phyloP scores from a whole-genome alignment of 1,284 basidiomycete genomes.

The Mycosarcoma maydis region DNA sequence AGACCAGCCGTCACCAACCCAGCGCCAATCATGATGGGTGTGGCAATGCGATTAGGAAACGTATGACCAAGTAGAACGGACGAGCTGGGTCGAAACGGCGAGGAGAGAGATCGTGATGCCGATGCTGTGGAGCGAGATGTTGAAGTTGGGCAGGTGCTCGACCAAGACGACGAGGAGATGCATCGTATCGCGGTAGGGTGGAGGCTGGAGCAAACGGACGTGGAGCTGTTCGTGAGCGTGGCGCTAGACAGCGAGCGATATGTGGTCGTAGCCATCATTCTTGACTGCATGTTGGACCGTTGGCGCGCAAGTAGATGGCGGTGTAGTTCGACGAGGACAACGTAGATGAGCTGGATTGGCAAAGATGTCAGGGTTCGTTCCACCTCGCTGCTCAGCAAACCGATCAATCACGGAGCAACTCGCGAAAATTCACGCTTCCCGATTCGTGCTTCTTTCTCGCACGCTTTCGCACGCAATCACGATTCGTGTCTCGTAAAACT shows the following conservation, averaged over 20 bases:
- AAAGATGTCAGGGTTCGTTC: no score
- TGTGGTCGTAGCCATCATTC: constrained; percentile 8
- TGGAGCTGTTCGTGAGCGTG: neutral
- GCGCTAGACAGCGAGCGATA: constrained; percentile 17
- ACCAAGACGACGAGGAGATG: constrained; percentile 4
- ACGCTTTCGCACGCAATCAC: no score
- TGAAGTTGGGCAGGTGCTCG: neutral
- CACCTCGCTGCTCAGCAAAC: no score
- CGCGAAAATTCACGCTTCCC: no score
- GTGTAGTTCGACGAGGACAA: no score
- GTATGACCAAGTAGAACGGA: constrained; percentile 46
- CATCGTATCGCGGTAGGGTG: constrained; percentile 4
- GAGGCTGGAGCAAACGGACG: neutral
- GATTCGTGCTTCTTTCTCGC: no score
- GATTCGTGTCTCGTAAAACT: no score
- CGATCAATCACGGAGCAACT: no score
- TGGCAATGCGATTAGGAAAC: constrained; percentile 41
- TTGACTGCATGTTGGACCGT: neutral
- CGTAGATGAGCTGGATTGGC: no score
- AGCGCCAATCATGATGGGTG: constrained; percentile 56
- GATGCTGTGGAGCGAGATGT: constrained; percentile 3
- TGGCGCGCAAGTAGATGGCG: no score
- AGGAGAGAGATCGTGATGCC: constrained; percentile 30
- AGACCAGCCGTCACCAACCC: constrained; percentile 61
- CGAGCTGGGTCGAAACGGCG: constrained; percentile 41